Conservation (phyloP, 2,329 filamentous ascomycete genomes). For the Aspergillus fumigatus region DNA sequence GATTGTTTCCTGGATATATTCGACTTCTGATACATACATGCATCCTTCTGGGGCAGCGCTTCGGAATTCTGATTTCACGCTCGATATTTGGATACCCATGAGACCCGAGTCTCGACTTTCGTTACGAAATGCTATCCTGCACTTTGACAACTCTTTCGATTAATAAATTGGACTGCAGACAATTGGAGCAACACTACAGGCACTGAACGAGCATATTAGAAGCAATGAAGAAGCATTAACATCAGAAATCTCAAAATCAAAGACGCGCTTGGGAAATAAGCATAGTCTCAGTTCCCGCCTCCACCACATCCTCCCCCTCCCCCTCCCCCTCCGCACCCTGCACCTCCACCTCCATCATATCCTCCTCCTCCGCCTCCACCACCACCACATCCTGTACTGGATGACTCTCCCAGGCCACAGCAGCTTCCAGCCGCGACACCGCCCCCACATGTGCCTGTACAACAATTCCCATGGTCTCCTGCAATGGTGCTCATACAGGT, state of each 20-base stretch:
- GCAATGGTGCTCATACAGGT: slow-evolving; percentile 39
- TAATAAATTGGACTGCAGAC: not conserved
- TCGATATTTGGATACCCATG: not conserved
- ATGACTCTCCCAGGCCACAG: slow-evolving; percentile 36
- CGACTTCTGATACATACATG: not conserved
- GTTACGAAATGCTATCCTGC: not conserved
- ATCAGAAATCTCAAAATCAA: not conserved
- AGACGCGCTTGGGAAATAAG: not conserved
- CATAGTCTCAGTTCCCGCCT: slow-evolving; percentile 2
- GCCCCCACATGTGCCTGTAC: slow-evolving; percentile 37
- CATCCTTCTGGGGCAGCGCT: not conserved
- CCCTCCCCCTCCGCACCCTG: slow-evolving; percentile 38
- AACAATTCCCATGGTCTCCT: slow-evolving; percentile 46
- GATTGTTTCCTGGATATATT: not conserved
- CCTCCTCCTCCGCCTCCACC: too few species aligned
- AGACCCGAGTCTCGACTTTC: not conserved
- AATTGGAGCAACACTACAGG: not conserved
- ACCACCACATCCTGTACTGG: slow-evolving; percentile 40
- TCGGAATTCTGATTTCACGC: not conserved
- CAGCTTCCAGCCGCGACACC: slow-evolving; percentile 44
- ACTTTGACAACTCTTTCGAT: not conserved
- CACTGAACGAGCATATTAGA: not conserved
- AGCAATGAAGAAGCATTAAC: not conserved
- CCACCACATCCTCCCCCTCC: slow-evolving; percentile 10
- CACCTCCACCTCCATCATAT: slow-evolving; percentile 30